Evolutionary conservation across 2,329 filamentous ascomycete genomes (phyloP), one percentile per base, ranked within the genome.

Genomic region (Chaetomium sp.): DNA sequence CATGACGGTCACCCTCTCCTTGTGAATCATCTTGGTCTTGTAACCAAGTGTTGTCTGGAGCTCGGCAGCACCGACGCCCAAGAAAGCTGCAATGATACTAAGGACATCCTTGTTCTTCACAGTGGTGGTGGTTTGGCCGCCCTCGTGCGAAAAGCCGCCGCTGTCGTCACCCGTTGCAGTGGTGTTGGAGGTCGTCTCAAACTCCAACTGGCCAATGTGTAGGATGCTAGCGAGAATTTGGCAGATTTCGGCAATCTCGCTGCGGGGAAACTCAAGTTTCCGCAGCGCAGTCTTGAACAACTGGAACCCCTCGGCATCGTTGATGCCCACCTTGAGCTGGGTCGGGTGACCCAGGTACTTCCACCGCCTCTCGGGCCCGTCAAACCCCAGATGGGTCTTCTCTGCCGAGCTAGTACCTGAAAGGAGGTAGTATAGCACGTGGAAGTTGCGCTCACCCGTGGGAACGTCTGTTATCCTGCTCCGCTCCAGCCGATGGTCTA

Each of bases 1-100:
- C 91, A 99, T 95, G 62, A 99, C 89, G 0, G 94, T 99, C n/a
- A 99, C 94, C 53, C 94, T 87, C 76, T 99, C 94, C 61, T 91
- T 88, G 68, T 95, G 89, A 55, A 99, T 86, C 64, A 94, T 96
- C 78, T 95, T 96, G 19, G 91, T 97, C 75, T 95, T 95, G 77
- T 96, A 96, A 3, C 91, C 90, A 56, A 99, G 77, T 35, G 90
- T 95, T 41, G 82, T 85, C 73, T 99, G 91, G 5, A 99, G 78
- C 58, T 95, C 89, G 49, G 83, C 78, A 8, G 87, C 81, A 65
- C 85, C 82, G 6, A 99, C 87, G 47, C 94, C 94, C 1, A 99
- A 76, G 77, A 99, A 99, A n/a, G 92, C 91, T 9, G 94, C 91
- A 53, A 99, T 80, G 48, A 92, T 89, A 44, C 78, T 79, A 6